A percentile compares a stretch with the other conserved stretches of the same genome.
Evolutionary conservation across 2,329 filamentous ascomycete genomes (phyloP).

Genomic region (Bisporella sp.): DNA sequence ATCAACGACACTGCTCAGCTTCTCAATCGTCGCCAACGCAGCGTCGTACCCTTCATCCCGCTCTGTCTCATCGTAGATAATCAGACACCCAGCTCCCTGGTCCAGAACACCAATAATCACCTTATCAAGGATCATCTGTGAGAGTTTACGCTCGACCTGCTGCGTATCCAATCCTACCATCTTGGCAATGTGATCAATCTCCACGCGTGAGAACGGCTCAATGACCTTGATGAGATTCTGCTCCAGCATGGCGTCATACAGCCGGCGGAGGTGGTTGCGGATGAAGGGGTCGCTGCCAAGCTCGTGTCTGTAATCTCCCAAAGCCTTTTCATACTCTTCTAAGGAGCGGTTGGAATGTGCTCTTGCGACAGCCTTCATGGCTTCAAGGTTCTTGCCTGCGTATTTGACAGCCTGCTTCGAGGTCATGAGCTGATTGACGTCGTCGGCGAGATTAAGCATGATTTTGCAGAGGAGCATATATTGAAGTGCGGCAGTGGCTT

Average conservation of each 20-base stretch:
- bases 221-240: conserved; percentile 99
- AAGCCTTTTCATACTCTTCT: conserved; percentile 92
- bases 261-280: conserved; percentile 86
- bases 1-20: conserved; percentile 94
- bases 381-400: conserved; percentile 89
- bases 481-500: conserved; percentile 94
- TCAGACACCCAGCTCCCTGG: conserved; percentile 94
- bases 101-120: conserved; percentile 96
- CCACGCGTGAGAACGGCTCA: conserved; percentile 94
- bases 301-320: conserved; percentile 86
- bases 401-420: conserved; percentile 97
- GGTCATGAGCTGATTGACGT: conserved; percentile 89
- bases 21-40: conserved; percentile 90
- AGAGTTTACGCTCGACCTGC: conserved; percentile 96
- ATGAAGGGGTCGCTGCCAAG: conserved; percentile 94
- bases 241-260: conserved; percentile 98
- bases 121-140: conserved; percentile 99
- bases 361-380: conserved; percentile 97
- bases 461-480: conserved; percentile 99
- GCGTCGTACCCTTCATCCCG: conserved; percentile 92
- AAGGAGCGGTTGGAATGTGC: conserved; percentile 93
- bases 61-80: conserved; percentile 93
- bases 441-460: conserved; percentile 95
- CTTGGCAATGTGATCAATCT: conserved; percentile 94
- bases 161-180: conserved; percentile 95